These are phyloP conservation scores for Leucocoprinus leucothites DNA, from an alignment of 768 basidiomycete species.

Conservation along the genomic window DNA sequence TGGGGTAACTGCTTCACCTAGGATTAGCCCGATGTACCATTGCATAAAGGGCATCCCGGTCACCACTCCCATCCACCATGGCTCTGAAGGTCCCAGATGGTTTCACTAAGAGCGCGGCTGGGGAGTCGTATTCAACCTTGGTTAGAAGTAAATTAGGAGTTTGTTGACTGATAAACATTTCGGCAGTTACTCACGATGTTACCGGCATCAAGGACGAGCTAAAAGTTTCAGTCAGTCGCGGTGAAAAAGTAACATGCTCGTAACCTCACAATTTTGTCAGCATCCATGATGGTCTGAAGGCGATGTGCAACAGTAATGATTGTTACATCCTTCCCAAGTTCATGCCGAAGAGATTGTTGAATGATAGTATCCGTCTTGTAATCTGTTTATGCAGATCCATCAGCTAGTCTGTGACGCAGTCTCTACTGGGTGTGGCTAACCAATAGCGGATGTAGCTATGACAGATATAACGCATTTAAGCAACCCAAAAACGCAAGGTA, in stretches of 20 bases:
- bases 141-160: too few species aligned
- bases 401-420: slow-evolving; percentile 30
- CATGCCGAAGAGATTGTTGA: slow-evolving; percentile 62
- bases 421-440: slow-evolving; percentile 33
- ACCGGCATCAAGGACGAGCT: slow-evolving; percentile 49
- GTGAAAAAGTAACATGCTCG: not conserved
- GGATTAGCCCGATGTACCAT: slow-evolving; percentile 29
- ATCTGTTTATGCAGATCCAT: slow-evolving; percentile 26
- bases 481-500: not conserved
- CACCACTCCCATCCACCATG: slow-evolving; percentile 56
- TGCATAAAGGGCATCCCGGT: slow-evolving; percentile 44
- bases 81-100: slow-evolving; percentile 48
- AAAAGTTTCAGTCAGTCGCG: not conserved
- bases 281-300: slow-evolving; percentile 57
- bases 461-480: not conserved
- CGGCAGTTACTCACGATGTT: slow-evolving; percentile 22
- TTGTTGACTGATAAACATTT: too few species aligned
- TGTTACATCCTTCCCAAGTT: slow-evolving; percentile 21
- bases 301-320: slow-evolving; percentile 9
- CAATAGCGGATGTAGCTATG: slow-evolving; percentile 39
- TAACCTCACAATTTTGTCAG: slow-evolving; percentile 42
- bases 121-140: slow-evolving; percentile 55
- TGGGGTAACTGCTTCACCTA: not conserved
- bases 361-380: slow-evolving; percentile 64
- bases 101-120: slow-evolving; percentile 46